These are phyloP conservation scores for Petunia hybrid DNA, from an alignment of 305 asterid genomes.

Conservation along the genomic window DNA sequence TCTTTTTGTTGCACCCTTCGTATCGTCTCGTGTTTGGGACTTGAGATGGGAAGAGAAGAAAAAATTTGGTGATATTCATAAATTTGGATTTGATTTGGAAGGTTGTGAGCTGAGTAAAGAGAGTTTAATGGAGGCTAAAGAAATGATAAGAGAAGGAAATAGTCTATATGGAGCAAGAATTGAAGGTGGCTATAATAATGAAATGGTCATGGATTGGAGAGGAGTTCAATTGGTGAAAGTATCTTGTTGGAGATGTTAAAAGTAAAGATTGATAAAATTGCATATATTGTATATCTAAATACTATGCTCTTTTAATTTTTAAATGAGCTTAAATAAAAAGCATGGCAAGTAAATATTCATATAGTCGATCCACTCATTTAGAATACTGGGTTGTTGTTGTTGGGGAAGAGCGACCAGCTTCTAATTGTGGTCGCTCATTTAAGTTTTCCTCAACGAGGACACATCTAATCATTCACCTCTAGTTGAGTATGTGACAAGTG, in stretches of 20 bases:
- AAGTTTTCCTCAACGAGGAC: no score
- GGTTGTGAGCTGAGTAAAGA: conserved; percentile 52
- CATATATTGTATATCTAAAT: no score
- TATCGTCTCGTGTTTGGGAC: conserved; percentile 55
- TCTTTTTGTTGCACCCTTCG: conserved; percentile 59
- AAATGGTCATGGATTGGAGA: conserved; percentile 72
- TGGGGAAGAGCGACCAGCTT: no score
- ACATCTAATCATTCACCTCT: no score
- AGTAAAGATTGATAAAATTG: no score
- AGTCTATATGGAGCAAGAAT: conserved; percentile 45
- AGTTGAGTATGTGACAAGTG: no score
- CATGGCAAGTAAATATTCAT: no score
- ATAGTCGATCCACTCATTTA: no score
- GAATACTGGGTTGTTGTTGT: no score
- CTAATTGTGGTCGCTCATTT: no score
- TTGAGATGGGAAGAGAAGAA: conserved; percentile 52
- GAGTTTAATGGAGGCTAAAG: conserved; percentile 60
- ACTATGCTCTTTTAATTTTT: no score
- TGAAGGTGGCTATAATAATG: conserved; percentile 45
- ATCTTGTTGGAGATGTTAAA: conserved; percentile 55
- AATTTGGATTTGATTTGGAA: conserved; percentile 25
- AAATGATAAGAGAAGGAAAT: conserved; percentile 54
- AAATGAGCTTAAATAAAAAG: no score
- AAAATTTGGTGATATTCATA: not conserved
- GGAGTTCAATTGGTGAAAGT: conserved; percentile 63